A percentile compares a stretch with the other conserved stretches of the same genome.
Conservation (phyloP, 805 yeast genomes). For the Maudiozyma serrabonitensis region DNA sequence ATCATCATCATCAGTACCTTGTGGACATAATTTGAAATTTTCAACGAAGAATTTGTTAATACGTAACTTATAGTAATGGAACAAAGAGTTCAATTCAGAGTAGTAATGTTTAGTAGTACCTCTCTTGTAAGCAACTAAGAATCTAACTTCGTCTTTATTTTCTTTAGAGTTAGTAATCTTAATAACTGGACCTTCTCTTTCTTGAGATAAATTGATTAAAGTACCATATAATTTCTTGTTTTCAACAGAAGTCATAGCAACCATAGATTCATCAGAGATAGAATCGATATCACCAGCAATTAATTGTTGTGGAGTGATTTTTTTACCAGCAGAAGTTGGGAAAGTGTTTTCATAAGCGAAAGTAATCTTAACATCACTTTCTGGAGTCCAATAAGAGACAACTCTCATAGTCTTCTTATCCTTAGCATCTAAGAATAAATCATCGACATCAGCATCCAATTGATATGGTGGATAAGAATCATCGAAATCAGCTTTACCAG, state of each 20-base stretch:
- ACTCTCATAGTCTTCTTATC: conserved; percentile 65
- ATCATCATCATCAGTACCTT: conserved; percentile 52
- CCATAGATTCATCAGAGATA: conserved; percentile 73
- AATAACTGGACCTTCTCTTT: conserved; percentile 85
- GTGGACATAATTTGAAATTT: conserved; percentile 44
- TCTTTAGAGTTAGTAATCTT: conserved; percentile 68
- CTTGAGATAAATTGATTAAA: conserved; percentile 56
- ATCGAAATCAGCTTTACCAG: conserved; percentile 1
- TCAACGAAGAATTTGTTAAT: conserved; percentile 89
- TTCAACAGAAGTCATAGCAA: conserved; percentile 65
- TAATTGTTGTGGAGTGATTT: conserved; percentile 9
- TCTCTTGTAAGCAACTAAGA: conserved; percentile 80
- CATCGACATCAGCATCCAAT: conserved; percentile 74
- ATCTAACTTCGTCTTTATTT: conserved; percentile 72
- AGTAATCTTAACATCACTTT: conserved; percentile 26
- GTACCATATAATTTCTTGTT: conserved; percentile 71
- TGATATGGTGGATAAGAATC: conserved; percentile 31
- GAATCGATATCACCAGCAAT: conserved; percentile 40
- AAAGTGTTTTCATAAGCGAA: conserved; percentile 75
- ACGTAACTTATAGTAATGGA: conserved; percentile 77
- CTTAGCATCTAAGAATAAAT: conserved; percentile 56
- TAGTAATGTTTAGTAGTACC: conserved; percentile 78
- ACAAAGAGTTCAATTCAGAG: conserved; percentile 76
- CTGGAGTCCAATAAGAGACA: conserved; percentile 41
- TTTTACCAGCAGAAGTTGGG: conserved; percentile 15